phyloP scores from a whole-genome alignment of 352 stramenopile genomes.

The Globisporangium canariense region DNA sequence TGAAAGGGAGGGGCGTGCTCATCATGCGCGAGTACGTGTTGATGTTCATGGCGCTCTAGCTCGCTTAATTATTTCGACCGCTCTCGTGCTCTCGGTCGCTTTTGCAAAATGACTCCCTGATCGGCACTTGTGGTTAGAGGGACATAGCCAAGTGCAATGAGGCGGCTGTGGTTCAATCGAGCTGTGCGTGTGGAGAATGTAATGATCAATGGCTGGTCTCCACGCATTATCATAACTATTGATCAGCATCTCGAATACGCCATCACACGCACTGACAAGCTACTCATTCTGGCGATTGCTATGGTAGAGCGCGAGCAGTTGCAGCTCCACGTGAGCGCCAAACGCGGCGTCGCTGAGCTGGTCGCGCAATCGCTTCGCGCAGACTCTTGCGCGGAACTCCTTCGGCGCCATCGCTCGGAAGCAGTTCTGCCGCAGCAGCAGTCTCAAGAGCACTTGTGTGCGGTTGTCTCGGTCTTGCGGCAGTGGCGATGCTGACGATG shows the following conservation, averaged over 20 bases:
- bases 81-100: not conserved
- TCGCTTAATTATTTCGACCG: not conserved
- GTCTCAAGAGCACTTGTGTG: constrained; percentile 19
- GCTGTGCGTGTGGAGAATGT: no score
- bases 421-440: constrained; percentile 27
- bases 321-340: constrained; percentile 36
- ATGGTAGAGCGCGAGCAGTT: constrained; percentile 45
- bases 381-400: constrained; percentile 53
- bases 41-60: not conserved
- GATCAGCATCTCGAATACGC: no score
- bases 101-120: not conserved
- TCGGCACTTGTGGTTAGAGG: not conserved
- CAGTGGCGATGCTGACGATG: not conserved
- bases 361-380: constrained; percentile 42
- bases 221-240: no score
- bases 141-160: not conserved
- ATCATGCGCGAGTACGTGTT: not conserved
- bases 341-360: constrained; percentile 23
- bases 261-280: not conserved
- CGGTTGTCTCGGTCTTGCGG: not conserved
- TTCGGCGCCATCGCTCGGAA: constrained; percentile 42
- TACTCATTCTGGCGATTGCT: not conserved
- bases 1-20: not conserved
- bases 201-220: not conserved
- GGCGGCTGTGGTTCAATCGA: no score